These are phyloP conservation scores for Epichloe typhina DNA, from an alignment of 2,329 filamentous ascomycete genomes.

Conservation along the genomic window DNA sequence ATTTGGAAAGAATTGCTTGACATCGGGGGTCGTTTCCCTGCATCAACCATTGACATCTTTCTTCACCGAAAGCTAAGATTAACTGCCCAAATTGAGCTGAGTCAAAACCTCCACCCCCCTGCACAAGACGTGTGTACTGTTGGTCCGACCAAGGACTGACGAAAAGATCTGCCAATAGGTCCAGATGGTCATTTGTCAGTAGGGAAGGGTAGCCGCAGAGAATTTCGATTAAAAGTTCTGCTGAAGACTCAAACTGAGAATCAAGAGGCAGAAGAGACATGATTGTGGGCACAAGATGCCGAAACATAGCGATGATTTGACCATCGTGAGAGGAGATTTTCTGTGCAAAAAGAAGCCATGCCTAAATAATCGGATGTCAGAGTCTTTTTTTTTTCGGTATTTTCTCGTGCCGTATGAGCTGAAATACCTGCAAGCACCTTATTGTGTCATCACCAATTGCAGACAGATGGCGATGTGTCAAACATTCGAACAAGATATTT, in stretches of 20 bases:
- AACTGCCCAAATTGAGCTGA: slow-evolving; percentile 53
- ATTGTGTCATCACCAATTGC: slow-evolving; percentile 41
- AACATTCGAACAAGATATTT: slow-evolving; percentile 25
- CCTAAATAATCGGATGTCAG: slow-evolving; percentile 26
- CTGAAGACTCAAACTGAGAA: slow-evolving; percentile 43
- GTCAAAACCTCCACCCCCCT: slow-evolving; percentile 52
- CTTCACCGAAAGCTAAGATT: slow-evolving; percentile 55
- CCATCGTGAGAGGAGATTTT: slow-evolving; percentile 44
- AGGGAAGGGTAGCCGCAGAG: slow-evolving; percentile 53
- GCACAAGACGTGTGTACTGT: slow-evolving; percentile 40
- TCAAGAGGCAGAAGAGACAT: slow-evolving; percentile 48
- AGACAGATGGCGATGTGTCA: slow-evolving; percentile 13
- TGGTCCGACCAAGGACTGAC: slow-evolving; percentile 44
- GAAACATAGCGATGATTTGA: slow-evolving; percentile 44
- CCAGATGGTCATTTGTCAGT: slow-evolving; percentile 44
- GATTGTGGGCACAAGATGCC: slow-evolving; percentile 43
- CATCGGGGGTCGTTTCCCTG: slow-evolving; percentile 35
- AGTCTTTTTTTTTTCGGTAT: background rate
- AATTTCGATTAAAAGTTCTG: slow-evolving; percentile 53
- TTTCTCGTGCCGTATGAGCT: background rate
- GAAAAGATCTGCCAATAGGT: slow-evolving; percentile 44
- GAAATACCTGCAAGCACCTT: slow-evolving; percentile 44
- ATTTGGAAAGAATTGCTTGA: slow-evolving; percentile 39
- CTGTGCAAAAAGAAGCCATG: slow-evolving; percentile 65
- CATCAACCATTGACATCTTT: slow-evolving; percentile 47